phyloP scores from a whole-genome alignment of 2,329 filamentous ascomycete genomes.

The Trichoderma pleuroti region DNA sequence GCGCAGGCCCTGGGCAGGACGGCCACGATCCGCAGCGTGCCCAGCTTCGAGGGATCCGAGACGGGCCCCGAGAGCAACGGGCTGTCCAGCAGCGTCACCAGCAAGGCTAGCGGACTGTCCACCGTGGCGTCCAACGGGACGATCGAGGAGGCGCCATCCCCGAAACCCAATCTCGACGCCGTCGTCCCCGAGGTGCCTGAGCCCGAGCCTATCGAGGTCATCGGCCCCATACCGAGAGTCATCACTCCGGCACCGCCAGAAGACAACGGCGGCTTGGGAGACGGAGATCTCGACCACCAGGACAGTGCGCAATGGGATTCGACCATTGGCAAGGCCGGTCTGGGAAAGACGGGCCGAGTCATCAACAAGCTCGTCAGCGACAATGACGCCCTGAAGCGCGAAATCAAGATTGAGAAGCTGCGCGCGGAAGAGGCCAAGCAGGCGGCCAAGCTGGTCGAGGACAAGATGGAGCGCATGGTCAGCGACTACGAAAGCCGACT shows the following conservation, averaged over 20 bases:
- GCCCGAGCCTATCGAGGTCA: constrained; percentile 16
- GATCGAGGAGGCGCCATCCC: constrained; percentile 33
- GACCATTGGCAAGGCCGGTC: constrained; percentile 64
- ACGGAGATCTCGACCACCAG: constrained; percentile 34
- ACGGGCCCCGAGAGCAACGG: constrained; percentile 45
- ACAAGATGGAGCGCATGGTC: constrained; percentile 66
- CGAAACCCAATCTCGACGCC: constrained; percentile 29
- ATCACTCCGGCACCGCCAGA: constrained; percentile 31
- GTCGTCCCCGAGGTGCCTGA: constrained; percentile 28
- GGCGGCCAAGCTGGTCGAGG: constrained; percentile 62
- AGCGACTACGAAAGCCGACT: constrained; percentile 67
- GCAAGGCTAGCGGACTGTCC: constrained; percentile 49
- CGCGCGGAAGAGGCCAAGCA: constrained; percentile 69
- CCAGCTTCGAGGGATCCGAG: constrained; percentile 51
- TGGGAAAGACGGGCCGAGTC: constrained; percentile 72
- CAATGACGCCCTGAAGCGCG: constrained; percentile 72
- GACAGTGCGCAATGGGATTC: constrained; percentile 55
- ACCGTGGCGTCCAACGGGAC: constrained; percentile 33
- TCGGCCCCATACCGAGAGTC: constrained; percentile 29
- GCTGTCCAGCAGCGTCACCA: constrained; percentile 56
- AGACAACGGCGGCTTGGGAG: constrained; percentile 29
- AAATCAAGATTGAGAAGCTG: constrained; percentile 63
- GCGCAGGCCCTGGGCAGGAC: constrained; percentile 33
- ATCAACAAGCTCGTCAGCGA: constrained; percentile 80
- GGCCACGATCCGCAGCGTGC: constrained; percentile 55